Evolutionary conservation across 192 early-diverging fungal species (phyloP).

Genomic region (Rhizophagus prolifer): DNA sequence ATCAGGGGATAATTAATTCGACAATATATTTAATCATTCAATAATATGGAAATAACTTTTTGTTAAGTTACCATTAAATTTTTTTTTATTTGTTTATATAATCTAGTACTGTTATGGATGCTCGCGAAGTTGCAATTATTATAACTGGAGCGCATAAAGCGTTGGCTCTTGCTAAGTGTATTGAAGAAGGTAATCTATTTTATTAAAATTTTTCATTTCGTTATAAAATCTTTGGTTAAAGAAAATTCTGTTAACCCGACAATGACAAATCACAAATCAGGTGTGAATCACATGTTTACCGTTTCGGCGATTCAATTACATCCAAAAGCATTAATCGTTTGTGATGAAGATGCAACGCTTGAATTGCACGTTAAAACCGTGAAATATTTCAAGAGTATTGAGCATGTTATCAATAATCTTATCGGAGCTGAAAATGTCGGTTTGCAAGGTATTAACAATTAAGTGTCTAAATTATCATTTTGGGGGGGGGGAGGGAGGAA

Average conservation of each 20-base stretch:
- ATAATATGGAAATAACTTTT: too few relatives aligned
- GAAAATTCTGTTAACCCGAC: background rate
- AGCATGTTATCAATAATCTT: conserved; percentile 76
- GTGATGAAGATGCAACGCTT: conserved; percentile 85
- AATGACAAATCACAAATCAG: conserved; percentile 44
- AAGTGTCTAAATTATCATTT: too few relatives aligned
- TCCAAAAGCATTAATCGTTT: conserved; percentile 77
- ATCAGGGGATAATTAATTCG: too few relatives aligned
- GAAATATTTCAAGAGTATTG: conserved; percentile 85
- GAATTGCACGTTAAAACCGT: conserved; percentile 90
- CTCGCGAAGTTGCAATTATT: conserved; percentile 79
- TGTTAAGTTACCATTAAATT: background rate
- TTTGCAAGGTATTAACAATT: conserved; percentile 58
- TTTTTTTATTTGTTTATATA: too few relatives aligned
- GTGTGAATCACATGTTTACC: conserved; percentile 90
- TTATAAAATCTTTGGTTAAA: too few relatives aligned
- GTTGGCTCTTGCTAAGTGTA: conserved; percentile 79
- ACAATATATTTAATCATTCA: too few relatives aligned
- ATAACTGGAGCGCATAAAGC: conserved; percentile 88
- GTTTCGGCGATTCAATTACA: conserved; percentile 84
- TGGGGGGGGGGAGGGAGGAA: too few relatives aligned
- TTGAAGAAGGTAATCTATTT: conserved; percentile 55
- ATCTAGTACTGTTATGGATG: conserved; percentile 80
- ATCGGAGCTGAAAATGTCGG: conserved; percentile 73
- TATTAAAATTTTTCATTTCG: conserved; percentile 22